Evolutionary conservation across 1,284 basidiomycete genomes (phyloP).

Genomic region (Ceratobasidium sp.): DNA sequence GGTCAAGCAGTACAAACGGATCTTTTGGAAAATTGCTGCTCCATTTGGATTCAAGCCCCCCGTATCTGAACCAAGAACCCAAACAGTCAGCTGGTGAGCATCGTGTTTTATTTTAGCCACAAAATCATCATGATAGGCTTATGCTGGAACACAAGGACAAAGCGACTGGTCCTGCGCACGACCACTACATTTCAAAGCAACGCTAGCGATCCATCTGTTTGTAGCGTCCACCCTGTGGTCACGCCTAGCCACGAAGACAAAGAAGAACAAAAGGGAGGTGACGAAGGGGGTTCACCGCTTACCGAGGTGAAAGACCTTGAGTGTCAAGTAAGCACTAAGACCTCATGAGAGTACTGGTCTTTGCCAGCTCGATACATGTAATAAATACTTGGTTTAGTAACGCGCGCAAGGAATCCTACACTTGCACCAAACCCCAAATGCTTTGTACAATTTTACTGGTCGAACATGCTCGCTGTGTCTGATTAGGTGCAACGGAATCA

Average conservation of each 20-base stretch:
- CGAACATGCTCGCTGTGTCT: too few species aligned
- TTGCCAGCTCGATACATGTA: neutral
- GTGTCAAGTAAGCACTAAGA: neutral
- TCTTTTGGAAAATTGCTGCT: neutral
- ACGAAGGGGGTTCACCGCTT: neutral
- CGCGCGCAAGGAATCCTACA: too few species aligned
- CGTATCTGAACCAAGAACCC: neutral
- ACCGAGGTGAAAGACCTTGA: neutral
- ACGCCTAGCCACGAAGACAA: neutral
- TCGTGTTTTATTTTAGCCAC: too few species aligned
- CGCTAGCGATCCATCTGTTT: neutral
- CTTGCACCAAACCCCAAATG: too few species aligned
- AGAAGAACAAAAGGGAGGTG: neutral
- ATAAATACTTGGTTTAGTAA: too few species aligned
- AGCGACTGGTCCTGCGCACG: neutral
- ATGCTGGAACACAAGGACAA: neutral
- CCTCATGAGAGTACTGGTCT: neutral
- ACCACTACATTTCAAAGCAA: neutral
- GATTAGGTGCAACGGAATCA: too few species aligned
- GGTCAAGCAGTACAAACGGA: constrained; percentile 23
- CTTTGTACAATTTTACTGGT: too few species aligned
- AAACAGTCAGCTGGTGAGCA: neutral
- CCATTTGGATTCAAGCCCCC: neutral
- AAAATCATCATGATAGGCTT: too few species aligned
- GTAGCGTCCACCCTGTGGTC: too few species aligned